Evolutionary conservation across 2,329 filamentous ascomycete species (phyloP), one percentile per base, ranked within the genome.

Genomic region (Xylaria sp.): DNA sequence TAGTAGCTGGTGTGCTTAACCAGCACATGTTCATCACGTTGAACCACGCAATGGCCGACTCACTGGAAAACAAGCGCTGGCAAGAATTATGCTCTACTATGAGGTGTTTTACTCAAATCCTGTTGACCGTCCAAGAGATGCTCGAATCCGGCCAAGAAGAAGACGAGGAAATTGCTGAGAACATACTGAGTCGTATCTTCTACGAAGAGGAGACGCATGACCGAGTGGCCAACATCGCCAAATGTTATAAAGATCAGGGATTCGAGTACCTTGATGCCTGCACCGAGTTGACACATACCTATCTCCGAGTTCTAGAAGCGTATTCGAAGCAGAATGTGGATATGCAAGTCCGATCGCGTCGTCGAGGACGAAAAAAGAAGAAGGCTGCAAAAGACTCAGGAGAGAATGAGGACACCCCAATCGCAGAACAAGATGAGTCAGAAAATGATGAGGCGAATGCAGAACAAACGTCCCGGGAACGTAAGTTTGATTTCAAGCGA

Each of bases 111-210:
- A 98, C 94, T 0, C 94, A 98, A 77, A 96, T 98, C 72, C 84
- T 97, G 23, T 85, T 97, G 30, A 97, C 94, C 0, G 91, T 98
- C 2, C 94, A 97, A 75, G 93, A 97, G 69, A 98, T 99, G 94
- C 85, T 90, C 1, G 89, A 92, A 55, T 96, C 93, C 0, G 86
- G 88, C 0, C 87, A 93, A 34, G 94, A 97, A 70, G 94, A 97
- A n/a, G 93, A 99, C 72, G 92, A 97, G 76, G 96, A 98, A 74
- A 98, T 99, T 78, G 95, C 96, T 0, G 95, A 99, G 78, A 99
- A 99, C 74, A 97, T 97, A 13, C 89, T 97, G 60, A 97, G 92
- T 75, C 93, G 95, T 69, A 93, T 99, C n/a, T 99, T 99, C 79
- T 99, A 99, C 81, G 96, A 99, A 80, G 94, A 98, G 76, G 89